Evolutionary conservation across 257 asterid species (phyloP), one percentile per base, ranked within the genome.

Genomic region (Gentiana dahurica): DNA sequence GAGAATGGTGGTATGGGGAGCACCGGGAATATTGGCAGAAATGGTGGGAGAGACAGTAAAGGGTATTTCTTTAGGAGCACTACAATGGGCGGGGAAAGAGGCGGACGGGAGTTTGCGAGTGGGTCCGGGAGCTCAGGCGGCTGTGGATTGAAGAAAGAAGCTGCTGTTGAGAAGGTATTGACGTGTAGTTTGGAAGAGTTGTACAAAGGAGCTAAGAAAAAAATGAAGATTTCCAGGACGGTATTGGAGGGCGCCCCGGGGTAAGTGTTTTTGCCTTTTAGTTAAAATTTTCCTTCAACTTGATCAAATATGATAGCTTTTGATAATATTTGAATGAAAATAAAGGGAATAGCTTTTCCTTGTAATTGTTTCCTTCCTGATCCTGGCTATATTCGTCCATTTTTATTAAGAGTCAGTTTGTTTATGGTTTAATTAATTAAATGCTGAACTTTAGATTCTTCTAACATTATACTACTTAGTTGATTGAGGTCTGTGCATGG

Each of bases 131-230:
- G 58, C 37, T 24, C 81, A 0, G 73, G 76, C 4, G 69, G 74
- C 4, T 75, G 73, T 46, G 87, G 74, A 37, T 45, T 67, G 71
- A 81, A 73, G 77, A 92, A 92, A 81, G 95, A 79, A 8, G 53
- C 84, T 50, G 73, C 94, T 1, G 77, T 88, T 71, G 99, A 92
- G 81, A 88, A 72, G 60, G 71, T 52, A 71, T 73, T 85, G 55
- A 71, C 68, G 77, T 92, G 95, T 78, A 81, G 88, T 71, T 80
- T 92, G 90, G 97, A 88, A 79, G 97, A 88, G 15, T 64, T 92
- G 77, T 85, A 79, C 59, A 70, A 75, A 45, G 98, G 98, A 56
- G 81, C 86, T 6, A 74, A 83, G 39, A 74, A 81, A 73, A 92
- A 92, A 79, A 85, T 92, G 98, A 92, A 82, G 85, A 81, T 92